Evolutionary conservation across 2,329 filamentous ascomycete species (phyloP).

Genomic region (Colletotrichum spaethianum): DNA sequence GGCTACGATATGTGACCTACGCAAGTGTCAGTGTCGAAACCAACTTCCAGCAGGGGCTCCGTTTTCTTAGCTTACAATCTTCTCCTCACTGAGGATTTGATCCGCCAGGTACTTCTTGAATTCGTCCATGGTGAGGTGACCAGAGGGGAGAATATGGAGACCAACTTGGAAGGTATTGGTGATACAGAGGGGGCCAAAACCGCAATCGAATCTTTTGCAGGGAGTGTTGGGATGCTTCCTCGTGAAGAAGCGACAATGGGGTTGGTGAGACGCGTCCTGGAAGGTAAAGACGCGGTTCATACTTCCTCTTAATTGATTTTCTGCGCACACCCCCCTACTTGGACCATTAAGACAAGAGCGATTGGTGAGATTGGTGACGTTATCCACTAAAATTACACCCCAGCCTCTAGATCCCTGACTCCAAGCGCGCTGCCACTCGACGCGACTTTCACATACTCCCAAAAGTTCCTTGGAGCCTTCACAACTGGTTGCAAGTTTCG

Average conservation of each 20-base stretch:
- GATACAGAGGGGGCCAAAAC: neutral
- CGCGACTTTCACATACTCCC: constrained; percentile 23
- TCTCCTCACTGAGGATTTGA: constrained; percentile 82
- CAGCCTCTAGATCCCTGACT: constrained; percentile 1
- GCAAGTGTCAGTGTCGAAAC: constrained; percentile 39
- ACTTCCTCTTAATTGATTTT: constrained; percentile 37
- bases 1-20: constrained; percentile 87
- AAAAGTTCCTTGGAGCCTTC: constrained; percentile 1
- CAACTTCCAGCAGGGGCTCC: neutral
- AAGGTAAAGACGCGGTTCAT: constrained; percentile 25
- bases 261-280: constrained; percentile 30
- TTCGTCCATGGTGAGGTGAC: constrained; percentile 64
- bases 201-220: neutral
- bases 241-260: constrained; percentile 2
- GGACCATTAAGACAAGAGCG: neutral
- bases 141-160: neutral
- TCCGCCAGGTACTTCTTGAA: constrained; percentile 82
- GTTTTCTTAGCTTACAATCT: constrained; percentile 68
- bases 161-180: too few species aligned
- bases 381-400: constrained; percentile 23
- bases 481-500: neutral
- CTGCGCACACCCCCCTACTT: neutral
- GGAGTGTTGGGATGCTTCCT: neutral
- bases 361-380: constrained; percentile 28
- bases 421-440: constrained; percentile 36